Evolutionary conservation across 495 filamentous ascomycete species (phyloP).

Genomic region (Aspergillus olivimuriae): DNA sequence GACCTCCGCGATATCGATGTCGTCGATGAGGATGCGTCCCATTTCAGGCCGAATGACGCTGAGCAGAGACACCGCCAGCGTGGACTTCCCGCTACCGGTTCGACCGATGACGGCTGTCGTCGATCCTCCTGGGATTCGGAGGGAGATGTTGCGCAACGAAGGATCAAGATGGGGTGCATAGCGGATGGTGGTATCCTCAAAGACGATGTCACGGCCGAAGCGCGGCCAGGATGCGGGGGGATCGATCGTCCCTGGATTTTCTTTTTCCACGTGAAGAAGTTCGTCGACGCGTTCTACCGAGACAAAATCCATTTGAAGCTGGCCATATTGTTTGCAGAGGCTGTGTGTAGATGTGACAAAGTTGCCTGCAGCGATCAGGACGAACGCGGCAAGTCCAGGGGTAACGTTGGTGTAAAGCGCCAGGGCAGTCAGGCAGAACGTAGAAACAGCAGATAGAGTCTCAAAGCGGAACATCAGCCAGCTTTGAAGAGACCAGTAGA

Average conservation of each 20-base stretch:
- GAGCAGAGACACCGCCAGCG: slow-evolving; percentile 56
- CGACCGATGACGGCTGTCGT: slow-evolving; percentile 61
- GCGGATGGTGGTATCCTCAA: slow-evolving; percentile 67
- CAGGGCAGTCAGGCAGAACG: slow-evolving; percentile 61
- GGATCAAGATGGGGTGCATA: slow-evolving; percentile 73
- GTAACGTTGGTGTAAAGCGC: slow-evolving; percentile 64
- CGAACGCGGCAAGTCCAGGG: slow-evolving; percentile 70
- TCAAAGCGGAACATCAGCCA: slow-evolving; percentile 81
- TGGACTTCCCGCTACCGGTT: slow-evolving; percentile 62
- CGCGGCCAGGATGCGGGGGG: slow-evolving; percentile 74
- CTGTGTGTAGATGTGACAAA: slow-evolving; percentile 61
- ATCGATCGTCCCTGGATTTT: slow-evolving; percentile 54
- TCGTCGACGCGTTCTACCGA: slow-evolving; percentile 80
- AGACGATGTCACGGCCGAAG: slow-evolving; percentile 61
- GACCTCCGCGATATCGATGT: slow-evolving; percentile 53
- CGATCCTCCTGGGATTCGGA: slow-evolving; percentile 66
- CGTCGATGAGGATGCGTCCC: slow-evolving; percentile 54
- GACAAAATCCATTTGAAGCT: slow-evolving; percentile 85
- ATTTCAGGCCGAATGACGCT: slow-evolving; percentile 47
- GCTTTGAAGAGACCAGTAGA: slow-evolving; percentile 79
- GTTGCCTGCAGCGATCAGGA: slow-evolving; percentile 39
- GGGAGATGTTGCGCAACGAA: slow-evolving; percentile 54
- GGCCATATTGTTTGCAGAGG: slow-evolving; percentile 69
- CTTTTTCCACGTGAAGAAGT: slow-evolving; percentile 66
- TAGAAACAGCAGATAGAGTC: slow-evolving; percentile 59